Conservation (phyloP, 2,329 filamentous ascomycete species). For the Fusarium tanahbumbuense region DNA sequence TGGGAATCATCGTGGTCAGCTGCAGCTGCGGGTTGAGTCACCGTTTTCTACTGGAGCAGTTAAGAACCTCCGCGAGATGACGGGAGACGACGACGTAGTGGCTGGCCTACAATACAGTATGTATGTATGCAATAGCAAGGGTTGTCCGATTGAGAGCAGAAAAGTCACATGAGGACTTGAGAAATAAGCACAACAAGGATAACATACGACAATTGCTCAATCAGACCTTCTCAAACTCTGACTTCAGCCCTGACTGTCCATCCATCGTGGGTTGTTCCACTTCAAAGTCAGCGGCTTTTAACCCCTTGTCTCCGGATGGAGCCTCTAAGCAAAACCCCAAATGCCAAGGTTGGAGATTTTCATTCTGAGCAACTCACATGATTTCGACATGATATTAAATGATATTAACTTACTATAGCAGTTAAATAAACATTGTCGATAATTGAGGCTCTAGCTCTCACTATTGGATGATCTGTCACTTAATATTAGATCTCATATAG, state of each 20-base stretch:
- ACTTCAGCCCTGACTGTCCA: neutral
- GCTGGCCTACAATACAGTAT: neutral
- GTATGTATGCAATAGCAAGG: neutral
- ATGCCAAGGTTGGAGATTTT: slow-evolving; percentile 2
- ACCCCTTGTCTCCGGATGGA: slow-evolving; percentile 27
- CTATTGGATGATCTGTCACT: neutral
- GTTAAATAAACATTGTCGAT: neutral
- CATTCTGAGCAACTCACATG: neutral
- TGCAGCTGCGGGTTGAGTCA: slow-evolving; percentile 2
- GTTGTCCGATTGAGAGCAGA: neutral
- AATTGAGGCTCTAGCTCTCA: neutral
- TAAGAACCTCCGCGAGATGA: slow-evolving; percentile 26
- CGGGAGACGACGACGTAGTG: slow-evolving; percentile 1
- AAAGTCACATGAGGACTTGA: slow-evolving; percentile 20
- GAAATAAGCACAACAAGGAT: slow-evolving; percentile 1
- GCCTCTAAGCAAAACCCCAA: slow-evolving; percentile 15
- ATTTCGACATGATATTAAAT: neutral
- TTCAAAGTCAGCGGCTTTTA: slow-evolving; percentile 21
- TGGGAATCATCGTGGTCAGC: slow-evolving; percentile 25
- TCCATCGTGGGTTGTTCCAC: slow-evolving; percentile 10
- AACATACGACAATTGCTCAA: too few relatives aligned
- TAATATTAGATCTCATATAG: slow-evolving; percentile 1
- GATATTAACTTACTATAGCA: neutral
- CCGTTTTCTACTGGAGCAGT: slow-evolving; percentile 29
- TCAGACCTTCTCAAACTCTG: slow-evolving; percentile 7